Conservation (phyloP, 345 rosid species). For the Lepidium africanum region DNA sequence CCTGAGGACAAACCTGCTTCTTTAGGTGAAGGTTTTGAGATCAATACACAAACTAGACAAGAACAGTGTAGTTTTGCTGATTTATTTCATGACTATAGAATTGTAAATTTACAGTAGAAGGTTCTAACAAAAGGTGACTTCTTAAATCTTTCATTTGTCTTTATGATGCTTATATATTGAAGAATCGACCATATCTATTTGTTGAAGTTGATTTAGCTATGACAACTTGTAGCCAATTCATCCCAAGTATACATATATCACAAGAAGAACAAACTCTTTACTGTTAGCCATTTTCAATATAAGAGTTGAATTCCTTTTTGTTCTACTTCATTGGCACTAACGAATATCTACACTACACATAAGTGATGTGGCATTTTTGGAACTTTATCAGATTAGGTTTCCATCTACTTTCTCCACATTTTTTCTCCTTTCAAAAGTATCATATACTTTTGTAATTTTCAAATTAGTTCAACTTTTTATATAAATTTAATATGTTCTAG, state of each 20-base stretch:
- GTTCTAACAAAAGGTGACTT: no score
- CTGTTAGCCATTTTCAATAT: not conserved
- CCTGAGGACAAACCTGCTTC: no score
- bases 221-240: not conserved
- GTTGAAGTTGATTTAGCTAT: not conserved
- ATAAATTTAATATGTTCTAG: no score
- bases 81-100: no score
- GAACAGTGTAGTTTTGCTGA: no score
- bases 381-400: not conserved
- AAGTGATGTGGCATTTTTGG: not conserved
- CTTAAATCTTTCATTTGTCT: not conserved
- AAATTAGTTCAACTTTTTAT: no score
- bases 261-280: not conserved
- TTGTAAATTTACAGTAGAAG: no score
- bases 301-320: not conserved
- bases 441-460: no score
- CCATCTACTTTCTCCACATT: slow-evolving; percentile 1
- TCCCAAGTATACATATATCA: not conserved
- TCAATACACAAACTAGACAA: no score
- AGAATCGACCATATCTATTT: not conserved
- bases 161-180: not conserved
- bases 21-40: no score
- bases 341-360: not conserved
- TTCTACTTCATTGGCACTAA: not conserved
- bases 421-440: no score